Evolutionary conservation across 225 moss, liverwort and hornwort species (phyloP).

Genomic region (Physcomitrium patens): DNA sequence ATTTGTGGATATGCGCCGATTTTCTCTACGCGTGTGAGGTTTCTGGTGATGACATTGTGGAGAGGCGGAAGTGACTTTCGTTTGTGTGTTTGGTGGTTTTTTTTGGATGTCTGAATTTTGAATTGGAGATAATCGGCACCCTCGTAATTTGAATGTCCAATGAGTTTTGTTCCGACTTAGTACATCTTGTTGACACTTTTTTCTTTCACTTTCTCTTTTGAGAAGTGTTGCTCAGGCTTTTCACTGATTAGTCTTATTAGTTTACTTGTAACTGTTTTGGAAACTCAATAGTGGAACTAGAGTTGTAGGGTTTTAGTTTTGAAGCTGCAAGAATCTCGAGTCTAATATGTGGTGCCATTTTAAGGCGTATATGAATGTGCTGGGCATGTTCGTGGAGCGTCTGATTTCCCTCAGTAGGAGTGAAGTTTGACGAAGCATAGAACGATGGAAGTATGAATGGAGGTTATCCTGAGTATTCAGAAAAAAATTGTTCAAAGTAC

Average conservation of each 20-base stretch:
- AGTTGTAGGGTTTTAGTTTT: constrained; percentile 33
- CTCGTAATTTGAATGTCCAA: too few relatives aligned
- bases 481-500: not conserved
- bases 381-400: too few relatives aligned
- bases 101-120: not conserved
- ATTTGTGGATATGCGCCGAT: not conserved
- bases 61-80: not conserved
- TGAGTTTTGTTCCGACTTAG: too few relatives aligned
- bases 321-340: not conserved
- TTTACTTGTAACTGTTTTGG: too few relatives aligned
- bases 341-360: too few relatives aligned
- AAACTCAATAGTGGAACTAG: not conserved
- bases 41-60: not conserved
- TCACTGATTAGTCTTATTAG: too few relatives aligned
- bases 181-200: too few relatives aligned
- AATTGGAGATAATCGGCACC: not conserved
- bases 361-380: not conserved
- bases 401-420: too few relatives aligned
- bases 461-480: constrained; percentile 22
- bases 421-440: not conserved
- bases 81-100: not conserved
- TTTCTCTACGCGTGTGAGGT: not conserved
- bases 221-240: not conserved
- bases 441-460: not conserved
- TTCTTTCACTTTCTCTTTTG: not conserved